These are phyloP conservation scores for Sistotremastrum niveocremeum DNA, from an alignment of 768 basidiomycete species.

Conservation along the genomic window DNA sequence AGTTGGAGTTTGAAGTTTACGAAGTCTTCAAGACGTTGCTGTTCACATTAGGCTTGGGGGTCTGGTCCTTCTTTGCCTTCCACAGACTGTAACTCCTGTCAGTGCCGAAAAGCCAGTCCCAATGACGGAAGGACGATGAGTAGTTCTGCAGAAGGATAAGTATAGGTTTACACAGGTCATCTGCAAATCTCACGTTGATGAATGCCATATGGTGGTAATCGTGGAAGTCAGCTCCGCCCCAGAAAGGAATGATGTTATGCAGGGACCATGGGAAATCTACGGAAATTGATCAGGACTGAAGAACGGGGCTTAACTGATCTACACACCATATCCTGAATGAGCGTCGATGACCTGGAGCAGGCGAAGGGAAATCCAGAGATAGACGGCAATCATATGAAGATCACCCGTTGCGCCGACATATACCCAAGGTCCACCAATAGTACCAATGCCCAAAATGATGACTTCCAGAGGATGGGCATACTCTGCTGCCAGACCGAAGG, in stretches of 20 bases:
- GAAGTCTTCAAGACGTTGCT: too few relatives aligned
- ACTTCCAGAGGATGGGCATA: constrained; percentile 97
- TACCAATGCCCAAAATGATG: constrained; percentile 86
- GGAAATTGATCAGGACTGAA: neutral
- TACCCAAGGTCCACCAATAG: constrained; percentile 75
- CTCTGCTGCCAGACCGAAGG: constrained; percentile 94
- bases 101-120: constrained; percentile 80
- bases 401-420: constrained; percentile 66
- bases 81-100: constrained; percentile 60
- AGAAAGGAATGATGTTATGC: constrained; percentile 84
- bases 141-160: constrained; percentile 34
- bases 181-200: constrained; percentile 36
- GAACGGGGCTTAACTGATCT: neutral
- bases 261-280: constrained; percentile 96
- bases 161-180: neutral
- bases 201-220: constrained; percentile 99
- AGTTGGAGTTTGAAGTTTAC: too few relatives aligned
- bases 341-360: constrained; percentile 97
- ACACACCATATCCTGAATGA: constrained; percentile 86
- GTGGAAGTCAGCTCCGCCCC: constrained; percentile 95
- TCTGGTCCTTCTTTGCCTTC: too few relatives aligned
- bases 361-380: constrained; percentile 84
- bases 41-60: too few relatives aligned
- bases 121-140: constrained; percentile 90
- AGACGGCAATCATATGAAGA: constrained; percentile 88